Evolutionary conservation across 1,139 yeast genomes (phyloP).

Genomic region (Ashbya aceris): DNA sequence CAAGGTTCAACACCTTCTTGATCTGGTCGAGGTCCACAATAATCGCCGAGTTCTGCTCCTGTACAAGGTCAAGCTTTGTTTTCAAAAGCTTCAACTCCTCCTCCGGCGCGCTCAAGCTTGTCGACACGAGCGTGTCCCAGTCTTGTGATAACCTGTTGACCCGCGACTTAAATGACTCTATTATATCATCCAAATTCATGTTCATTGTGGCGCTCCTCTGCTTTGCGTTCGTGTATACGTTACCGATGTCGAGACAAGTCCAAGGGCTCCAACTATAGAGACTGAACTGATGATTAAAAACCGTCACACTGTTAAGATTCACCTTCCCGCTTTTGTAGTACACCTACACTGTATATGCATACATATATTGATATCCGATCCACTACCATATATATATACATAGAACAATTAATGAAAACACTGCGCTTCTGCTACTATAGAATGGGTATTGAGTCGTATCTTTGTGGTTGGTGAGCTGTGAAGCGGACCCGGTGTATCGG

Average conservation of each 20-base stretch:
- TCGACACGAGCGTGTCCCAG: slow-evolving; percentile 13
- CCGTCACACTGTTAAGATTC: background rate
- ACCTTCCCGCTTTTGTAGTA: background rate
- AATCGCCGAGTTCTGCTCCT: slow-evolving; percentile 18
- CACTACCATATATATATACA: slow-evolving; percentile 1
- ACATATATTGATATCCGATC: background rate
- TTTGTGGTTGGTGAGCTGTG: background rate
- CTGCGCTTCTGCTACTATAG: background rate
- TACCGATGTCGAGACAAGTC: background rate
- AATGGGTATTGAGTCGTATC: background rate
- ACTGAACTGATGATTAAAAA: slow-evolving; percentile 1
- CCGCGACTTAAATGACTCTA: slow-evolving; percentile 8
- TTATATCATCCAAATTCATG: slow-evolving; percentile 8
- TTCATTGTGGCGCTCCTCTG: slow-evolving; percentile 4
- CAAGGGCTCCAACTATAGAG: background rate
- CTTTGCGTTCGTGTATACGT: background rate
- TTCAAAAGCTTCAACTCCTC: slow-evolving; percentile 13
- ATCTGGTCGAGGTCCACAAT: slow-evolving; percentile 16
- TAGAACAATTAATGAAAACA: background rate
- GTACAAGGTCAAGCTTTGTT: slow-evolving; percentile 14
- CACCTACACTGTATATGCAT: slow-evolving; percentile 4
- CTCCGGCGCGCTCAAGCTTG: slow-evolving; percentile 8
- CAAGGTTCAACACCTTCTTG: slow-evolving; percentile 11
- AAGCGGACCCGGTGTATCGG: background rate
- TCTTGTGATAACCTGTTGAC: slow-evolving; percentile 12